These are phyloP conservation scores for Coemansia sp. DNA, from an alignment of 192 early-diverging fungal genomes.

Conservation along the genomic window DNA sequence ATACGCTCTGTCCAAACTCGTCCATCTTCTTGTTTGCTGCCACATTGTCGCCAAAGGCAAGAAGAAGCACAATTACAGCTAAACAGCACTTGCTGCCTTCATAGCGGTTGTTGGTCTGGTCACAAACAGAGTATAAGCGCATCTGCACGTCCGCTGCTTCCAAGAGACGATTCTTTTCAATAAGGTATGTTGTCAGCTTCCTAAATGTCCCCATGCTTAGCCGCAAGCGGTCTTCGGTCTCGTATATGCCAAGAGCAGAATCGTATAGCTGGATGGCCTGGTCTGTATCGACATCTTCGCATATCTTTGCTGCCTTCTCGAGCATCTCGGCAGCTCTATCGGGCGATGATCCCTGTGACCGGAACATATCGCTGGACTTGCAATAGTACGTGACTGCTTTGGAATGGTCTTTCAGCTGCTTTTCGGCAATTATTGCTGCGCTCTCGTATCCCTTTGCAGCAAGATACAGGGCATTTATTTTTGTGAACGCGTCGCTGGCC, in stretches of 20 bases:
- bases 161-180: conserved; percentile 27
- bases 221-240: conserved; percentile 45
- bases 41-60: conserved; percentile 47
- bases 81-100: conserved; percentile 41
- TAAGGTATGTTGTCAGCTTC: conserved; percentile 25
- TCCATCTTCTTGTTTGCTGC: conserved; percentile 46
- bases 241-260: conserved; percentile 42
- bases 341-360: conserved; percentile 42
- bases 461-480: conserved; percentile 36
- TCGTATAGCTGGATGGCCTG: conserved; percentile 41
- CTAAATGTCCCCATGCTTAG: conserved; percentile 43
- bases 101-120: conserved; percentile 37
- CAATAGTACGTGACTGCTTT: conserved; percentile 28
- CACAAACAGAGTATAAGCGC: conserved; percentile 37
- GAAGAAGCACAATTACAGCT: conserved; percentile 30
- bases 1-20: conserved; percentile 32
- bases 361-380: conserved; percentile 47
- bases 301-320: conserved; percentile 39
- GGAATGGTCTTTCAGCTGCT: conserved; percentile 32
- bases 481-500: conserved; percentile 42
- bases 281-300: conserved; percentile 37
- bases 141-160: conserved; percentile 34
- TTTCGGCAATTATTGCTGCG: conserved; percentile 31
- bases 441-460: conserved; percentile 40
- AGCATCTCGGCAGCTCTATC: conserved; percentile 49